These are phyloP conservation scores for Zopfia rhizophila DNA, from an alignment of 2,329 filamentous ascomycete genomes.

Conservation along the genomic window DNA sequence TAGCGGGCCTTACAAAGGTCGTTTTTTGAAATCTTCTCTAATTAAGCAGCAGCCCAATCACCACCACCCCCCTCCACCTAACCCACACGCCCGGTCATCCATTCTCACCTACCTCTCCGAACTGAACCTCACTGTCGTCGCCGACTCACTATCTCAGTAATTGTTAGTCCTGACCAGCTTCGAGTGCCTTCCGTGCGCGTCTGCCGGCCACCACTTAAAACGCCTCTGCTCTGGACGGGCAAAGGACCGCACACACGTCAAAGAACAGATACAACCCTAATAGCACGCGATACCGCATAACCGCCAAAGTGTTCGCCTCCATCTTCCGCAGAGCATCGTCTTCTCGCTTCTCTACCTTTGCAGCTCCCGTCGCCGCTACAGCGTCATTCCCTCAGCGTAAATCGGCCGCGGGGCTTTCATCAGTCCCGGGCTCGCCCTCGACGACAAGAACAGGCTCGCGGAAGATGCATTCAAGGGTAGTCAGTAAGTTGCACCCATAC, in stretches of 20 bases:
- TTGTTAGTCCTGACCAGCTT: conserved; percentile 25
- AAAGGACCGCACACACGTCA: conserved; percentile 21
- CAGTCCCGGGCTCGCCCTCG: conserved; percentile 46
- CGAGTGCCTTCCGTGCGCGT: conserved; percentile 31
- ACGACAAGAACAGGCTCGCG: conserved; percentile 50
- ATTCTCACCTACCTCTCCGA: conserved; percentile 27
- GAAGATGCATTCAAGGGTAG: conserved; percentile 92
- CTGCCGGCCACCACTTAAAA: not conserved
- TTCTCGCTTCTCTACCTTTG: conserved; percentile 74
- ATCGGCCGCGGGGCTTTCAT: conserved; percentile 53
- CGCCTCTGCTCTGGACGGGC: conserved; percentile 1
- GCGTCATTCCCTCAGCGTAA: conserved; percentile 72
- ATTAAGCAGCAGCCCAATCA: conserved; percentile 29
- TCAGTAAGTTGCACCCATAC: conserved; percentile 71
- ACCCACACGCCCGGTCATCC: conserved; percentile 25
- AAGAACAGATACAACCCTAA: not conserved
- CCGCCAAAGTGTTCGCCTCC: conserved; percentile 94
- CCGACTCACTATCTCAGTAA: conserved; percentile 25
- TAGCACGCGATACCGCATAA: conserved; percentile 46
- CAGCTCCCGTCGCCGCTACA: conserved; percentile 78
- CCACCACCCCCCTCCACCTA: not conserved
- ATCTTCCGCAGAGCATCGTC: conserved; percentile 73
- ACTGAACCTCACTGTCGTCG: conserved; percentile 32
- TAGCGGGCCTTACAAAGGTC: not conserved
- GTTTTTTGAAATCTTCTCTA: conserved; percentile 19